Conservation (phyloP, 306 rosid genomes). For the Cucumis hystrix region DNA sequence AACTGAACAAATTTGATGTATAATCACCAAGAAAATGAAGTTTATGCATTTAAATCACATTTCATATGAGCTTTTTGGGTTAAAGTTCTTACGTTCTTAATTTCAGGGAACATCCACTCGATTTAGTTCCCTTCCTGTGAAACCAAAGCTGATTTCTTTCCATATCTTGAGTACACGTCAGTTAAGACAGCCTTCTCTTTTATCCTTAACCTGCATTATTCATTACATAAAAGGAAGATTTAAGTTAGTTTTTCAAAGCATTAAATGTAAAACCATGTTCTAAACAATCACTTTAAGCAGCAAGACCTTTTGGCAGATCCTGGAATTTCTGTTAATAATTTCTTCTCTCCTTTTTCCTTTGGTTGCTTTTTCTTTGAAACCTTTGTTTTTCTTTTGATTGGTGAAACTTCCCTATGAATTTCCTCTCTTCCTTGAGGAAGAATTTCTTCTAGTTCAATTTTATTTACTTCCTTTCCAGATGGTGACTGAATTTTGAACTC, state of each 20-base stretch:
- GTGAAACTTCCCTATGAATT: slow-evolving; percentile 19
- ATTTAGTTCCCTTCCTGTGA: slow-evolving; percentile 20
- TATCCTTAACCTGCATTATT: slow-evolving; percentile 54
- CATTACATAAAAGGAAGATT: slow-evolving; percentile 4
- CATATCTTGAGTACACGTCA: slow-evolving; percentile 74
- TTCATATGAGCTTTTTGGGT: background rate
- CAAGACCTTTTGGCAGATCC: slow-evolving; percentile 67
- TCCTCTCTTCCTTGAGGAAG: slow-evolving; percentile 22
- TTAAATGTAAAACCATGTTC: background rate
- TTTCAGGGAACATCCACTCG: background rate
- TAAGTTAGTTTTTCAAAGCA: background rate
- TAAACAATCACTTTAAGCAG: background rate
- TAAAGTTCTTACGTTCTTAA: background rate
- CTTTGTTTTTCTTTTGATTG: slow-evolving; percentile 25
- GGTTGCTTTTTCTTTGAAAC: slow-evolving; percentile 15
- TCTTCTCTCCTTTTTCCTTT: slow-evolving; percentile 19
- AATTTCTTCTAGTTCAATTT: slow-evolving; percentile 16
- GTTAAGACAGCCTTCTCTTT: slow-evolving; percentile 71
- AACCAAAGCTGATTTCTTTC: slow-evolving; percentile 30
- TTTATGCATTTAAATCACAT: background rate
- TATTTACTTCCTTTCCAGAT: slow-evolving; percentile 17
- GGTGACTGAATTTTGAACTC: slow-evolving; percentile 16
- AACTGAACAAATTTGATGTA: background rate
- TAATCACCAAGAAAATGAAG: background rate
- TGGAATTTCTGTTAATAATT: slow-evolving; percentile 27